phyloP scores from a whole-genome alignment of 116 monocot species.

The Dioscorea cayenensis region DNA sequence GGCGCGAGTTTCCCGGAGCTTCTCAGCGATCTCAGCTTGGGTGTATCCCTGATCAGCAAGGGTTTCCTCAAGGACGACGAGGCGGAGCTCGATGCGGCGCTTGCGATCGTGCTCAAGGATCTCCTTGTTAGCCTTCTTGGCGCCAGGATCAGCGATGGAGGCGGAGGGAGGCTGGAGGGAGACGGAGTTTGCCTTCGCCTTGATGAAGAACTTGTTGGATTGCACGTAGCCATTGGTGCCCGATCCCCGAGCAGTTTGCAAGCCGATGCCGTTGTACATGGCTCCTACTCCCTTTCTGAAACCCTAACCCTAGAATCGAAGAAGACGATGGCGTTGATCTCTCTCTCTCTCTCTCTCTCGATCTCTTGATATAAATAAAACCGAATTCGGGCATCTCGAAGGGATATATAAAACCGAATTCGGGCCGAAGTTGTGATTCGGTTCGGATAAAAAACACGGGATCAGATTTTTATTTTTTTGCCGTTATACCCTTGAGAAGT shows the following conservation, averaged over 20 bases:
- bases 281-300: background rate
- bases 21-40: slow-evolving; percentile 63
- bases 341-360: no score
- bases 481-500: no score
- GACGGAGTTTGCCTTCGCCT: slow-evolving; percentile 15
- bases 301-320: background rate
- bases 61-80: slow-evolving; percentile 70
- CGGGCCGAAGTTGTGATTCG: no score
- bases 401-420: no score
- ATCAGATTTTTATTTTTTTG: no score
- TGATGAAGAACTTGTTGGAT: slow-evolving; percentile 91
- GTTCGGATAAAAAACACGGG: no score
- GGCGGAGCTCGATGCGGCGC: slow-evolving; percentile 72
- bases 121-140: slow-evolving; percentile 75
- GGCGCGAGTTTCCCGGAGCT: slow-evolving; percentile 35
- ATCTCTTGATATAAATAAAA: no score
- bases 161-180: slow-evolving; percentile 6
- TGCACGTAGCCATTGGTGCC: slow-evolving; percentile 97
- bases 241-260: slow-evolving; percentile 89
- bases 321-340: background rate
- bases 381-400: no score
- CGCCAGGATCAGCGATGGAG: slow-evolving; percentile 13
- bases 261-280: slow-evolving; percentile 99
- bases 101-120: slow-evolving; percentile 94
- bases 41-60: slow-evolving; percentile 85